Conservation (phyloP, 169 alveolate species). For the Theileria sp. region DNA sequence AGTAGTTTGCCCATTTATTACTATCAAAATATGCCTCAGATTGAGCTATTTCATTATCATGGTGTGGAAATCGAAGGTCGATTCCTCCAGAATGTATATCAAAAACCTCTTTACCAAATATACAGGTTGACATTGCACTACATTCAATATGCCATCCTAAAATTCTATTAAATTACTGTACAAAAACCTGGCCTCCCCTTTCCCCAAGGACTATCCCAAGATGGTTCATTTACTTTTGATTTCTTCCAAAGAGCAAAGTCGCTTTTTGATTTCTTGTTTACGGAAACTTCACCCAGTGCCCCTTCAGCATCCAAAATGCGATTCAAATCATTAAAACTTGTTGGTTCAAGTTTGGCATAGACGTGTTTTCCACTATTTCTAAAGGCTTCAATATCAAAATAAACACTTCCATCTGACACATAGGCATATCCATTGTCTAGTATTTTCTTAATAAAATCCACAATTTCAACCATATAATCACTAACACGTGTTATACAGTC, state of each 20-base stretch:
- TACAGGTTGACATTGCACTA: constrained; percentile 94
- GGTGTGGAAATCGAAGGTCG: constrained; percentile 98
- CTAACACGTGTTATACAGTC: constrained; percentile 94
- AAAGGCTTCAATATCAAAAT: constrained; percentile 90
- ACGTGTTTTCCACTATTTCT: constrained; percentile 81
- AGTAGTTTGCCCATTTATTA: constrained; percentile 94
- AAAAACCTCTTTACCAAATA: constrained; percentile 85
- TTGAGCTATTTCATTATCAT: constrained; percentile 98
- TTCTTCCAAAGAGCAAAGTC: constrained; percentile 99
- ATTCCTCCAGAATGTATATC: constrained; percentile 99
- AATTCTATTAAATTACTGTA: neutral
- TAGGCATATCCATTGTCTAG: constrained; percentile 93
- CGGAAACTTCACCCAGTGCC: constrained; percentile 78
- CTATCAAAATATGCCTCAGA: constrained; percentile 95
- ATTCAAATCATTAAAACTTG: constrained; percentile 79
- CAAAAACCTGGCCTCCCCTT: constrained; percentile 94
- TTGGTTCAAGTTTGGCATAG: constrained; percentile 92
- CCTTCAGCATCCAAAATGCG: constrained; percentile 92
- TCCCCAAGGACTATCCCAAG: constrained; percentile 98
- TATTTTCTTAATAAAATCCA: constrained; percentile 86
- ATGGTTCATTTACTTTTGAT: constrained; percentile 94
- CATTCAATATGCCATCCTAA: constrained; percentile 99
- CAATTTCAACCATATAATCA: constrained; percentile 93
- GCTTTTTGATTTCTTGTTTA: constrained; percentile 87
- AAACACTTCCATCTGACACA: constrained; percentile 93